Base-by-base conservation (phyloP, 2,329 filamentous ascomycete genomes). In the Aspergillus ibericus region DNA sequence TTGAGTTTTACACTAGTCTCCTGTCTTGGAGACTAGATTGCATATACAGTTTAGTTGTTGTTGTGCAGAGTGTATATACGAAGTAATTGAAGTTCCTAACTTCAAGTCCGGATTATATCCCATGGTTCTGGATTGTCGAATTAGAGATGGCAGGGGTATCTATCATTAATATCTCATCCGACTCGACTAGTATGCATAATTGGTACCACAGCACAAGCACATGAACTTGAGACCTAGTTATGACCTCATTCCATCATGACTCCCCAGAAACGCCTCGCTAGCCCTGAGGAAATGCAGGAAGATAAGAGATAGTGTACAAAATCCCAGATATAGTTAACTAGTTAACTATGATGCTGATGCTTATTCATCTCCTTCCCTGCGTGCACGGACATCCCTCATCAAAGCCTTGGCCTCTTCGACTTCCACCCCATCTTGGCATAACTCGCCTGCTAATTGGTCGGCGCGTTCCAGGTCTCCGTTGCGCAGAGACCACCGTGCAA, bases 361-460 rank as follows among this genome's bases (percentile, higher is more conserved):
- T 57, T 59, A 68, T 27, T 53, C 62, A 46, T 59, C 64, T 3
- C 63, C 73, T 29, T 91, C 89, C 75, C 92, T 83, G 64, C 90
- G 84, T 4, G 89, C 89, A 66, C 93, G 84, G 12, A 96, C 88
- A 74, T 98, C 93, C 61, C 92, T 84, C 61, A 96, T 90, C 66
- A 98, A 79, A 3, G 92, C 92, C 78, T 98, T 98, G 27, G 95
- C 95, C 75, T 99, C 95, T 73, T 99, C 95, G 2, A 98, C 92
- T 75, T 98, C 95, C 25, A 96, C 88, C 0, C 95, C 95, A 75
- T 99, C 95, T 75, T 97, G 92, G 72, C 93, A 97, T 47, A 99
- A 80, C 76, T 99, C 95, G 61, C 88, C 92, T 0, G 92, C 93
- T 42, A 98, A 79, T 62, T 91, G 86, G 76, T 90, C 89, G 4